Base-by-base conservation (phyloP, 495 filamentous ascomycete genomes). In the Stereocaulon alpinum region DNA sequence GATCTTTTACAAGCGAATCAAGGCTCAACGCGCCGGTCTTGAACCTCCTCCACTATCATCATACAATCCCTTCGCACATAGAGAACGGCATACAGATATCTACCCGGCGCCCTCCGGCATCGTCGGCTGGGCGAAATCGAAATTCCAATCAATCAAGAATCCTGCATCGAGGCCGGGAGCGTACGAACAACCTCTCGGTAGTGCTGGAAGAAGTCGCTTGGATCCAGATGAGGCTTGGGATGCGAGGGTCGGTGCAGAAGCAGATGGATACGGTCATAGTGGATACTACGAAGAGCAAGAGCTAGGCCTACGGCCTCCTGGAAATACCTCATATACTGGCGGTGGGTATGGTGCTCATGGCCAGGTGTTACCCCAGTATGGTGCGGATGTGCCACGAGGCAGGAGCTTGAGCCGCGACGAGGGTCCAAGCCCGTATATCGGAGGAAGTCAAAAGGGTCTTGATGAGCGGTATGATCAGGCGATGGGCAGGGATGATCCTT, bases 221-320 rank as follows among this genome's bases (percentile, higher is more conserved):
- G 86, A 89, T 66, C 85, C 83, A 0, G 86, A 89, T 68, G 84
- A 86, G 59, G 84, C 86, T 27, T 89, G 86, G 86, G 84, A 87
- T 72, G 63, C 84, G 51, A 67, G 82, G 40, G 85, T 89, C 4
- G 83, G 81, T 40, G 72, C 77, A 54, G 84, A 85, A 66, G 80
- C 77, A 15, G 79, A 82, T 64, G 70, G 63, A 2, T 80, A 82
- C 65, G 78, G 74, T 7, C 69, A 70, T 0, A 72, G 73, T 15
- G 73, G 67, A 32, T 82, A 83, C 63, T 81, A 84, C 60, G 75
- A 87, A 61, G 85, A 86, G 71, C 78, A 84, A 64, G 86, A 88
- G 68, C 67, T 77, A 18, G 76, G 76, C 3, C 58, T 75, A 63
- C 72, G 71, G 45, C 69, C 70, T 18, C 65, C 45, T 12, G 60